Evolutionary conservation across 352 stramenopile genomes (phyloP).

Genomic region (Peronospora tabacina): DNA sequence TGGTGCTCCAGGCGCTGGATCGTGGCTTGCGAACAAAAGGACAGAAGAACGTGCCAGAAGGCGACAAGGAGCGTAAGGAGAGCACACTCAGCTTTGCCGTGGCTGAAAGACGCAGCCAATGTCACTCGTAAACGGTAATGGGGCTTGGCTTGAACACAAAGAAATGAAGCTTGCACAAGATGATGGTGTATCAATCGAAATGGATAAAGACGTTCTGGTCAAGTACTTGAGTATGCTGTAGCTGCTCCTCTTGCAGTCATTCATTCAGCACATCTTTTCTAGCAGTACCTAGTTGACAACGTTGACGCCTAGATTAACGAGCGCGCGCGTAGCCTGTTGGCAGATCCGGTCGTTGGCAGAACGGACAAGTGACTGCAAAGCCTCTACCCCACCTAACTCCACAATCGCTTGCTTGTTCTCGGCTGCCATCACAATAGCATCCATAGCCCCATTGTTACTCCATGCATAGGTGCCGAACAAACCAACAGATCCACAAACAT

Average conservation of each 20-base stretch:
- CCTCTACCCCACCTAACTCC: conserved; percentile 70
- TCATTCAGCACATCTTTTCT: neutral
- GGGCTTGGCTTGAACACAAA: conserved; percentile 1
- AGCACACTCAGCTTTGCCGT: neutral
- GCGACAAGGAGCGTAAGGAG: conserved; percentile 47
- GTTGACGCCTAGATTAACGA: conserved; percentile 85
- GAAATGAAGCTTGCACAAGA: conserved; percentile 6
- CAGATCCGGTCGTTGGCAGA: conserved; percentile 85
- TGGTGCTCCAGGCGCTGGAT: conserved; percentile 38
- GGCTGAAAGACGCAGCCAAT: conserved; percentile 4
- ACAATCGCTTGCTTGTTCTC: conserved; percentile 88
- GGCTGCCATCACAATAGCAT: conserved; percentile 28
- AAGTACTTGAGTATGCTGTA: conserved; percentile 9
- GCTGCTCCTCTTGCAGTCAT: conserved; percentile 8
- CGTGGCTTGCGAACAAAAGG: conserved; percentile 79
- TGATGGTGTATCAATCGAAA: conserved; percentile 22
- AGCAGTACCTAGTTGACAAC: conserved; percentile 47
- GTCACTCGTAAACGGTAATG: conserved; percentile 8
- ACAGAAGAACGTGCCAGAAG: conserved; percentile 79
- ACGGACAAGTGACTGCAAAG: conserved; percentile 67
- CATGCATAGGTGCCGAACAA: neutral
- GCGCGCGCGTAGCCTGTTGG: conserved; percentile 79
- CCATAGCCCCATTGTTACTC: neutral
- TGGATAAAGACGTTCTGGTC: conserved; percentile 18
- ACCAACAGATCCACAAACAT: neutral